These are phyloP conservation scores for Phialophora expanda DNA, from an alignment of 2,329 filamentous ascomycete genomes.

Conservation along the genomic window DNA sequence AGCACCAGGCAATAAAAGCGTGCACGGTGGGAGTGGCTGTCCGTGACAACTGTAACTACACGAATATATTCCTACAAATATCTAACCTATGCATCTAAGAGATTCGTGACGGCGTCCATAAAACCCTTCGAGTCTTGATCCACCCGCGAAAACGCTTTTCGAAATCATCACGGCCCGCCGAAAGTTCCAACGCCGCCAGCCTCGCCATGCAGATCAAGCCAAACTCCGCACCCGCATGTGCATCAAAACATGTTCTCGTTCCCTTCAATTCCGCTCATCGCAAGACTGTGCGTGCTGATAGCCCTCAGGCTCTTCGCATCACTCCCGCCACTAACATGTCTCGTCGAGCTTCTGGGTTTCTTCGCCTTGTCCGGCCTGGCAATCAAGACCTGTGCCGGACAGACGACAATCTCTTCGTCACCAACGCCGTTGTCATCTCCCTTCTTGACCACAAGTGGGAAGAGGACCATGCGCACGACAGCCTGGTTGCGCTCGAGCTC, in stretches of 20 bases:
- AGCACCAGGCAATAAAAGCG: too few relatives aligned
- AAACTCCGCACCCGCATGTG: slow-evolving; percentile 1
- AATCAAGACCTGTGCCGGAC: slow-evolving; percentile 89
- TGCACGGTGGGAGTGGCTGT: background rate
- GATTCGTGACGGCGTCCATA: slow-evolving; percentile 17
- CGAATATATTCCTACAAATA: background rate
- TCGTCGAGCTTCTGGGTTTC: slow-evolving; percentile 47
- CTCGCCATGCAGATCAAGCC: slow-evolving; percentile 15
- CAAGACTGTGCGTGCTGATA: slow-evolving; percentile 49
- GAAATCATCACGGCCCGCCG: background rate
- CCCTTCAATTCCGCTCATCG: slow-evolving; percentile 49
- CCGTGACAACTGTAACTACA: background rate
- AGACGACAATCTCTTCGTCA: slow-evolving; percentile 94
- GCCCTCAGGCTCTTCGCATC: slow-evolving; percentile 53
- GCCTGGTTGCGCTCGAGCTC: slow-evolving; percentile 77
- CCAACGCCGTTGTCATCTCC: slow-evolving; percentile 85
- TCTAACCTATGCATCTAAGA: slow-evolving; percentile 5
- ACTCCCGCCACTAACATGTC: slow-evolving; percentile 48
- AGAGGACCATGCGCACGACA: slow-evolving; percentile 88
- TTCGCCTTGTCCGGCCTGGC: slow-evolving; percentile 57
- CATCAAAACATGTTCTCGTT: slow-evolving; percentile 33
- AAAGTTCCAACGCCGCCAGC: slow-evolving; percentile 4
- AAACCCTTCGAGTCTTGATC: background rate
- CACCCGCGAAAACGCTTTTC: background rate
- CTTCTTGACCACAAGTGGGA: slow-evolving; percentile 95